Base-by-base conservation (phyloP, 805 yeast species). In the Yueomyces sp. region DNA sequence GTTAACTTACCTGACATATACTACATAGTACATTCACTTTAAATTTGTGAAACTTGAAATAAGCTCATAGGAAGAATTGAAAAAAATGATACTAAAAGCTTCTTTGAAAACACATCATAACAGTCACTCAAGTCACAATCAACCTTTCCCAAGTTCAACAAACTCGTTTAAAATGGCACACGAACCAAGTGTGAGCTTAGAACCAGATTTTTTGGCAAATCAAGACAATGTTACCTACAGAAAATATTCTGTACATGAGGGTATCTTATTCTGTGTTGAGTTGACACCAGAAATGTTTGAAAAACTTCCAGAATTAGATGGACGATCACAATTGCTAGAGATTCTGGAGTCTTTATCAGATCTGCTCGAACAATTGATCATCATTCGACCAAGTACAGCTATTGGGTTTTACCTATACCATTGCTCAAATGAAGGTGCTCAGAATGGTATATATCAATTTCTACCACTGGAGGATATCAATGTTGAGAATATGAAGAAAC, bases 331-430 rank as follows among this genome's bases (percentile, higher is more conserved):
- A 49, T 52, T 79, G 5, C 51, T 64, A 32, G 76, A 71, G 47
- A 76, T 81, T 7, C 54, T 88, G 19, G 67, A 68, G 11, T 70
- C 82, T 2, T 66, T 84, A 5, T 66, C 71, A 42, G 77, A 74
- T n/a, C 63, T 85, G 34, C 73, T 86, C 63, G 68, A 79, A 3
- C 80, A 77, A 41, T 65, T 85, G 45, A 76, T 82, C 2, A 76
- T 82, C 33, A 69, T 81, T 0, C 61, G 75, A 36, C 85, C 87
- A 1, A 67, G 69, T 39, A 81, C 90, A 1, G 88, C 85, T 0
- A 65, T 85, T 28, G 96, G 95, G 0, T 73, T 87, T 40, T 74
- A 79, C 52, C 55, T 82, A 12, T 76, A 74, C 61, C 76, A 73
- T 54, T 73, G 74, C 59, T 52, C 49, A 42, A 65, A 43, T 44